phyloP scores from a whole-genome alignment of 176 grass and related monocot genomes.

The Dendrocalamus sinicus region DNA sequence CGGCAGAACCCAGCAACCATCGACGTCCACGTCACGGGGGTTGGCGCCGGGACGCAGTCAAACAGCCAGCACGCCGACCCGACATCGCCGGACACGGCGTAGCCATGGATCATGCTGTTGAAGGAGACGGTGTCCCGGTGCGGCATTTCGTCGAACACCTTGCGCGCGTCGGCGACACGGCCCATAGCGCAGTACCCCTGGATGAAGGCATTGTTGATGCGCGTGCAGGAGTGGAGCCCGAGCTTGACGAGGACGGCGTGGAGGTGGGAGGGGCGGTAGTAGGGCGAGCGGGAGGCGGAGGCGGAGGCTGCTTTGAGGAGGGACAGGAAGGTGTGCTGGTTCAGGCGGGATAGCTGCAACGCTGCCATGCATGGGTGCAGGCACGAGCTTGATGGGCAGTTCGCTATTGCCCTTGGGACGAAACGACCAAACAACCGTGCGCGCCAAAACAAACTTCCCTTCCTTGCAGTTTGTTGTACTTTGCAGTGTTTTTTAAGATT shows the following conservation, averaged over 20 bases:
- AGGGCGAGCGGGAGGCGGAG: neutral
- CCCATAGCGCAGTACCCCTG: neutral
- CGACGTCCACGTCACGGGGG: constrained; percentile 13
- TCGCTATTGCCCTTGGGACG: no score
- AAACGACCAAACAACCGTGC: no score
- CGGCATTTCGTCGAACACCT: neutral
- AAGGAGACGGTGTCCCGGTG: neutral
- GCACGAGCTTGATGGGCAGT: no score
- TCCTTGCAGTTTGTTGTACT: no score
- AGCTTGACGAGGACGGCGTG: neutral
- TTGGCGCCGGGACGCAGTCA: neutral
- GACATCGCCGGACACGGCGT: neutral
- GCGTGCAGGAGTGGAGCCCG: neutral
- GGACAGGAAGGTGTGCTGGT: neutral
- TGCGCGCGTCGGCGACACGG: neutral
- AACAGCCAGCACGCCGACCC: neutral
- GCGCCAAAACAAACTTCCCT: no score
- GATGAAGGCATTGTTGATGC: constrained; percentile 17
- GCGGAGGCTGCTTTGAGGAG: neutral
- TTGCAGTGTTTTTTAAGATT: no score
- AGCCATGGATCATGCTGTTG: constrained; percentile 13
- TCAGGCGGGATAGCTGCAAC: neutral
- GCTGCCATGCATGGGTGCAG: neutral
- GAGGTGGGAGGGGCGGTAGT: neutral
- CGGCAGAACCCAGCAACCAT: constrained; percentile 12